Evolutionary conservation across 441 rosid genomes (phyloP).

Genomic region (Corymbia calophylla): DNA sequence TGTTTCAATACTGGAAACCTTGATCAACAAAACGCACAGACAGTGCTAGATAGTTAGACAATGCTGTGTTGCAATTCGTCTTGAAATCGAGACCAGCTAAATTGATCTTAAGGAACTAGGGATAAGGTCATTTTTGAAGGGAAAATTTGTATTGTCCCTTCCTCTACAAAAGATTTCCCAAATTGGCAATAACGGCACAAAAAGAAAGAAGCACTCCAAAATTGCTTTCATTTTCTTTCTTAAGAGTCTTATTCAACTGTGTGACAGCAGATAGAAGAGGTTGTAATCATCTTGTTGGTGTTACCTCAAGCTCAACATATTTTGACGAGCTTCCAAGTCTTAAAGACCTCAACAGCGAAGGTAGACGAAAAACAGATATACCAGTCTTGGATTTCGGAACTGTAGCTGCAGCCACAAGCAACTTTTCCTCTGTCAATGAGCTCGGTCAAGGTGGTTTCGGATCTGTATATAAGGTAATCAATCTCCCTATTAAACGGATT

Average conservation of each 20-base stretch:
- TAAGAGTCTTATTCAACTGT: not conserved
- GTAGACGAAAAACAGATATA: slow-evolving; percentile 15
- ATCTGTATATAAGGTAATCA: slow-evolving; percentile 24
- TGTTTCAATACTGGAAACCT: not conserved
- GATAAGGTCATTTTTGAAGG: not conserved
- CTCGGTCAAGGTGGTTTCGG: slow-evolving; percentile 28
- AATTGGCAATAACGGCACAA: not conserved
- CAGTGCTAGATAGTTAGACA: too few species aligned
- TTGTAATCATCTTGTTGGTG: not conserved
- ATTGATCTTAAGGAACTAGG: too few species aligned
- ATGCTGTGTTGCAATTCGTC: not conserved
- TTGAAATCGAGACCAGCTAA: too few species aligned
- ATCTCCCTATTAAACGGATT: not conserved
- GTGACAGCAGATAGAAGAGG: not conserved
- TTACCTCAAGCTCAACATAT: slow-evolving; percentile 2
- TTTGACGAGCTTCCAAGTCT: slow-evolving; percentile 5
- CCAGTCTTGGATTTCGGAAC: slow-evolving; percentile 30
- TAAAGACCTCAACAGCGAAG: slow-evolving; percentile 6
- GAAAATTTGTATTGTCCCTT: not conserved
- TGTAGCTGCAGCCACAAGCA: slow-evolving; percentile 24
- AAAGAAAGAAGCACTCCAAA: not conserved
- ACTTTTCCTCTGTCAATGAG: not conserved
- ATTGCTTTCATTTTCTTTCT: not conserved
- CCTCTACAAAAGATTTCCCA: not conserved
- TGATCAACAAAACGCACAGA: not conserved